These are phyloP conservation scores for Protomyces macrosporus DNA, from an alignment of 1,139 yeast species.

Conservation along the genomic window DNA sequence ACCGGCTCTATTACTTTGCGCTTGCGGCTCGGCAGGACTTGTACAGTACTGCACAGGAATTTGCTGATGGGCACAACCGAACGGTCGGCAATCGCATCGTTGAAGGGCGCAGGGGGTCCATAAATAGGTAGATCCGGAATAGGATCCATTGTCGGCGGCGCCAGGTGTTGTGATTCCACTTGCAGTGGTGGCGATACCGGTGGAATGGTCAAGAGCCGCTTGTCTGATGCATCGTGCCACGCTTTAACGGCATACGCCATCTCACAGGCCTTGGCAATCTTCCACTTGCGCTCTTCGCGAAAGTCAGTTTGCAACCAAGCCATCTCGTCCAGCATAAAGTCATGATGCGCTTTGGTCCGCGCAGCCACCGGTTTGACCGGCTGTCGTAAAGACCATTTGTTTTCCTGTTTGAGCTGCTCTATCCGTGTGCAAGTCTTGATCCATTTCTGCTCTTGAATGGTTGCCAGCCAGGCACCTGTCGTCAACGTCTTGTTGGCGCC, in stretches of 20 bases:
- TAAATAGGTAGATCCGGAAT: constrained; percentile 27
- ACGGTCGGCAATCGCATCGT: constrained; percentile 28
- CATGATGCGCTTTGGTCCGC: constrained; percentile 59
- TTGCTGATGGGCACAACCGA: constrained; percentile 30
- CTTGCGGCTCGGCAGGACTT: constrained; percentile 46
- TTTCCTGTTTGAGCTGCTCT: constrained; percentile 81
- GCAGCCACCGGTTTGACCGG: constrained; percentile 72
- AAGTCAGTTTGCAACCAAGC: constrained; percentile 82
- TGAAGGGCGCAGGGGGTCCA: constrained; percentile 22
- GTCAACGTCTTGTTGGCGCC: constrained; percentile 79
- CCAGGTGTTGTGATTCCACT: not conserved
- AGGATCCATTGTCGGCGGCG: not conserved
- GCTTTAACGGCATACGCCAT: constrained; percentile 24
- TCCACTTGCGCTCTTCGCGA: constrained; percentile 50
- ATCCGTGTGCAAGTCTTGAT: constrained; percentile 89
- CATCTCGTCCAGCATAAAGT: constrained; percentile 66
- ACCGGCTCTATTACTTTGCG: constrained; percentile 56
- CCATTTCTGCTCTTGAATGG: constrained; percentile 85
- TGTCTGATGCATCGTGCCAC: constrained; percentile 27
- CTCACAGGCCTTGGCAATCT: constrained; percentile 26
- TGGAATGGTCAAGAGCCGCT: not conserved
- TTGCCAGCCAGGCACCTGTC: constrained; percentile 78
- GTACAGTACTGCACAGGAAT: constrained; percentile 19
- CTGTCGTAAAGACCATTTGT: constrained; percentile 88
- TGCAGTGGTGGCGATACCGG: not conserved